A percentile compares a stretch with the other conserved stretches of the same genome.
These are phyloP conservation scores for Picea sitchensis DNA, from an alignment of 75 land plant species.

Conservation along the genomic window DNA sequence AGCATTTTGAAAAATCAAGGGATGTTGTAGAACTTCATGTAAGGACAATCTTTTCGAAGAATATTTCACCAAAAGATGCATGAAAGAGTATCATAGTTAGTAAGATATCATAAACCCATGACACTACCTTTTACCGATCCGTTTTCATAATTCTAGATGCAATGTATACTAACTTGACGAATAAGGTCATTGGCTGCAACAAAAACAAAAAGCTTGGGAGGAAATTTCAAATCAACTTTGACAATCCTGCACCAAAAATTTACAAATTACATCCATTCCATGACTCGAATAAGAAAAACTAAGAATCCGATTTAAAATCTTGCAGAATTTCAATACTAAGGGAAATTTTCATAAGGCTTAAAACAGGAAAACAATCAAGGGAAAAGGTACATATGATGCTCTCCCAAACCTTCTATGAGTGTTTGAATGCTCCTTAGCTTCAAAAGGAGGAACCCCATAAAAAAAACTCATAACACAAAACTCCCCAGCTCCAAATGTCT, in stretches of 20 bases:
- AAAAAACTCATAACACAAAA: constrained; percentile 79
- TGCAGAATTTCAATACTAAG: not conserved
- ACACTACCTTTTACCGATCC: constrained; percentile 46
- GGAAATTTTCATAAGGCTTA: not conserved
- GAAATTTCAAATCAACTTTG: constrained; percentile 38
- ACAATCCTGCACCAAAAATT: constrained; percentile 26
- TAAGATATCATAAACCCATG: not conserved
- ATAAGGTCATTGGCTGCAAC: constrained; percentile 41
- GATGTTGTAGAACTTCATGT: constrained; percentile 25
- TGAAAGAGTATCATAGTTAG: not conserved
- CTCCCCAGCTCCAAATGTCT: constrained; percentile 78
- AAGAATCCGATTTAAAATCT: not conserved
- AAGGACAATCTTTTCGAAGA: constrained; percentile 33
- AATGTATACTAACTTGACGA: constrained; percentile 16
- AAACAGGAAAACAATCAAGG: not conserved
- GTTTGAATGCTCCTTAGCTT: constrained; percentile 47
- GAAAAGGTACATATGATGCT: not conserved
- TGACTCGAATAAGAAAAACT: not conserved
- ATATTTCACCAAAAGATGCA: constrained; percentile 29
- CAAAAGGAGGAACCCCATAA: constrained; percentile 81
- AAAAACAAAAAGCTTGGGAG: constrained; percentile 21
- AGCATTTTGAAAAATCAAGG: constrained; percentile 37
- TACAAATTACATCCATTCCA: not conserved
- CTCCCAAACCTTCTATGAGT: constrained; percentile 57
- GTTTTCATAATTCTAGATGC: constrained; percentile 62